Evolutionary conservation across 1,284 basidiomycete genomes (phyloP), one percentile per base, ranked within the genome.

Genomic region (Ceratobasidium sp.): DNA sequence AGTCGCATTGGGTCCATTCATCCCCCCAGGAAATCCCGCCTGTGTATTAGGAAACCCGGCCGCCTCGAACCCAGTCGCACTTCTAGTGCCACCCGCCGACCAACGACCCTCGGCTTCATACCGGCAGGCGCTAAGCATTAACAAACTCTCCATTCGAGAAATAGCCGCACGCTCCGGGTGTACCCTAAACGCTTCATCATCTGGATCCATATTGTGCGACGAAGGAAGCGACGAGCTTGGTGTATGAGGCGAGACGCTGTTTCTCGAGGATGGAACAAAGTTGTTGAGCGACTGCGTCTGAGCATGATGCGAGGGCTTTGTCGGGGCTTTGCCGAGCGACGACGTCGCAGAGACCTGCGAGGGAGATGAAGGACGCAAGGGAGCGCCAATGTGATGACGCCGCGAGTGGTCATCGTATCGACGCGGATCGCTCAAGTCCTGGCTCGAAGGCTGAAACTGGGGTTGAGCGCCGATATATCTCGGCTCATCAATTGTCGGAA

Each of bases 111-210:
- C 72, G 13, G 26, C 72, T 42, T 75, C 72, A 23, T 63, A 7
- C 13, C 72, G 72, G 42, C 72, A 75, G 3, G 61, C 72, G 18
- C 61, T 75, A 5, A 75, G 51, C 72, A 75, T 64, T 44, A 75
- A 49, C 15, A 75, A 26, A 6, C 60, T 75, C 39, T 75, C 72
- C 72, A 75, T 75, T 9, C 72, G 58, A 42, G 72, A 66, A 28
- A 75, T 40, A n/a, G 61, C 72, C 4, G 72, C 72, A 7, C 72
- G 72, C 49, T 75, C 72, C 15, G 72, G 72, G 23, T 75, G 72
- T 18, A 75, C 72, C 28, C 60, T 63, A 61, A 75, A 75, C 10
- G 46, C 72, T 42, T 75, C 72, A 28, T 75, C 72, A 18, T 72
- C 70, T n/a, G 28, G n/a, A 5, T 66, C 72, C 28, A 42, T 58